Percentiles rank a stretch among this genome's conserved stretches.
phyloP scores from a whole-genome alignment of 1,284 basidiomycete genomes.

The Fomes fomentarius region DNA sequence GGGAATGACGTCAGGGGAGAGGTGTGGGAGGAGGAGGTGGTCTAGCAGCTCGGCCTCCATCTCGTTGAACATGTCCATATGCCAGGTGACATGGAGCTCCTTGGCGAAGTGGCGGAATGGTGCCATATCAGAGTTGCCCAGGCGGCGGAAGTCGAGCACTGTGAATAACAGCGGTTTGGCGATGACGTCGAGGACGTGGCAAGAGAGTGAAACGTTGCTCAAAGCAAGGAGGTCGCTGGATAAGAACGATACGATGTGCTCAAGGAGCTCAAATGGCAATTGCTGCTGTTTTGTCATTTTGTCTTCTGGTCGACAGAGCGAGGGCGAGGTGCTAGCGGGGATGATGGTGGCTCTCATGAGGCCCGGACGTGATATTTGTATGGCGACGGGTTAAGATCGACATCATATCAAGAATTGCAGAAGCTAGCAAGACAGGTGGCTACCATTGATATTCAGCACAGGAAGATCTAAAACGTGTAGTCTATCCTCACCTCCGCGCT shows the following conservation, averaged over 20 bases:
- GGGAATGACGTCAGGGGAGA: conserved; percentile 2
- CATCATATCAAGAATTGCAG: too few relatives aligned
- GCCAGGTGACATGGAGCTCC: conserved; percentile 14
- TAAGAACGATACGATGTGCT: conserved; percentile 12
- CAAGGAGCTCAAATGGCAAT: conserved; percentile 14
- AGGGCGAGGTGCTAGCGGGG: too few relatives aligned
- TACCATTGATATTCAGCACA: too few relatives aligned
- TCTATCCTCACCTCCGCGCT: too few relatives aligned
- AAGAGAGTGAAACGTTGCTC: conserved; percentile 6
- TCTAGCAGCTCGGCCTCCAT: conserved; percentile 7
- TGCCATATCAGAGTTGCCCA: not conserved
- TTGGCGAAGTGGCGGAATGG: conserved; percentile 4
- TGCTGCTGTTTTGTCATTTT: not conserved
- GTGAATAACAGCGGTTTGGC: conserved; percentile 12
- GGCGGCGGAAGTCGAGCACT: conserved; percentile 10
- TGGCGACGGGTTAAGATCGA: too few relatives aligned
- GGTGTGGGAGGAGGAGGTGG: conserved; percentile 3
- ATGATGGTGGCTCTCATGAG: too few relatives aligned
- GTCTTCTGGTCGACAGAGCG: too few relatives aligned
- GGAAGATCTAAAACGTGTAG: too few relatives aligned
- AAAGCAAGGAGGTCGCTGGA: conserved; percentile 2
- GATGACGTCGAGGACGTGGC: conserved; percentile 4
- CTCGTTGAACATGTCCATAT: conserved; percentile 11
- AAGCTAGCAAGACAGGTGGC: too few relatives aligned
- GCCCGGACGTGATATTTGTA: too few relatives aligned